Evolutionary conservation across 2,329 filamentous ascomycete species (phyloP).

Genomic region (Blastomyces gilchristii): DNA sequence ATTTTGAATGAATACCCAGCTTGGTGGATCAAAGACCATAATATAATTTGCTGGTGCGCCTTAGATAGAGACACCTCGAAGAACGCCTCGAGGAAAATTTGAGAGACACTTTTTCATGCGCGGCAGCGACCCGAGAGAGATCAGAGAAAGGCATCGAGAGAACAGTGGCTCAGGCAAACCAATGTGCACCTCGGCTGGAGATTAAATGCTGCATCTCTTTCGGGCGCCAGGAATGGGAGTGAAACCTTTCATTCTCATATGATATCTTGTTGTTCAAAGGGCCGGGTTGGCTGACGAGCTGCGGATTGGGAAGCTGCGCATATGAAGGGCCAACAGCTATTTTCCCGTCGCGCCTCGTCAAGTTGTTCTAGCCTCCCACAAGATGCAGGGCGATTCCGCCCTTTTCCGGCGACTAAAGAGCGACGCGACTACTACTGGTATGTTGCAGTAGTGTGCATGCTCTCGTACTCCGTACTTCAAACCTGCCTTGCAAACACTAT

Average conservation of each 20-base stretch:
- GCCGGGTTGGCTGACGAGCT: background rate
- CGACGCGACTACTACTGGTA: background rate
- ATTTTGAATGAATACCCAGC: no score
- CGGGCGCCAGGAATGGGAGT: background rate
- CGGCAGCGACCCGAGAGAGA: no score
- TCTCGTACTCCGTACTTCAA: background rate
- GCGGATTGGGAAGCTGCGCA: background rate
- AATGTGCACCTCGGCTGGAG: background rate
- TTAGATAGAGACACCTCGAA: background rate
- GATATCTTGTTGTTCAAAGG: background rate
- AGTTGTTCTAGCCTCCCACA: background rate
- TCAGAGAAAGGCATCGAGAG: background rate
- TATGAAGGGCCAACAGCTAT: background rate
- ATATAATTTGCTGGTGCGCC: background rate
- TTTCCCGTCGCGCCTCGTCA: background rate
- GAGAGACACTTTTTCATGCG: background rate
- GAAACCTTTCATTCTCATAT: background rate
- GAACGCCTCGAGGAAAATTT: background rate
- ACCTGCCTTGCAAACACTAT: background rate
- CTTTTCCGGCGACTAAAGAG: background rate
- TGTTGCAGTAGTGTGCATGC: background rate
- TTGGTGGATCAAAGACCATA: no score
- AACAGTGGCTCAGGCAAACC: background rate
- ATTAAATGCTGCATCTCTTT: background rate
- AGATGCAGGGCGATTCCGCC: slow-evolving; percentile 1